Percentiles rank a stretch among this genome's conserved stretches.
Conservation (phyloP, 805 yeast genomes). For the Priceomyces medius region DNA sequence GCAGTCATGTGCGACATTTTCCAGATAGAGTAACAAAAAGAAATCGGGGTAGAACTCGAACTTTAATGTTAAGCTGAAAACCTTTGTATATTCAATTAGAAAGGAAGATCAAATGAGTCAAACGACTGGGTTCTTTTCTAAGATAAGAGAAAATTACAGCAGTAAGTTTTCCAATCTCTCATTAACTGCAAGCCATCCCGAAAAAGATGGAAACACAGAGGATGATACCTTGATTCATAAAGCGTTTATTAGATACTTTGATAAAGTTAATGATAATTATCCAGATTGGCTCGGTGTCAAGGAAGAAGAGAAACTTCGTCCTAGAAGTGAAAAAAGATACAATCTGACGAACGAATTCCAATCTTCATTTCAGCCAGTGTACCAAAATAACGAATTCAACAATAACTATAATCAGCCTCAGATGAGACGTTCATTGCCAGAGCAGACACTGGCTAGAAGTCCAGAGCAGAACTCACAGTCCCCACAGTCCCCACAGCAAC, state of each 20-base stretch:
- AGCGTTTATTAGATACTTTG: slow-evolving; percentile 42
- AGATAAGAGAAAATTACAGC: slow-evolving; percentile 37
- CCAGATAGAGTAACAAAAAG: too few species aligned
- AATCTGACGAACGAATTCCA: slow-evolving; percentile 9
- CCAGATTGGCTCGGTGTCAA: slow-evolving; percentile 46
- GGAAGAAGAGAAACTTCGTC: slow-evolving; percentile 5
- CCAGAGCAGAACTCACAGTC: slow-evolving; percentile 3
- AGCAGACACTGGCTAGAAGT: slow-evolving; percentile 5
- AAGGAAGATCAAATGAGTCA: background rate
- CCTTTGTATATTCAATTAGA: background rate
- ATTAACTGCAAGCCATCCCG: slow-evolving; percentile 25
- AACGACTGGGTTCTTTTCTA: slow-evolving; percentile 26
- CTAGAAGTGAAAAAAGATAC: slow-evolving; percentile 1
- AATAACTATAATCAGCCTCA: slow-evolving; percentile 11
- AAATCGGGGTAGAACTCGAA: too few species aligned
- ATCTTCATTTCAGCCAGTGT: slow-evolving; percentile 26
- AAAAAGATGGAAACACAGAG: slow-evolving; percentile 38
- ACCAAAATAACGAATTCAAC: slow-evolving; percentile 17
- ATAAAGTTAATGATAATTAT: slow-evolving; percentile 28
- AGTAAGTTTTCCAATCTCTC: slow-evolving; percentile 38
- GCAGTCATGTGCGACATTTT: too few species aligned
- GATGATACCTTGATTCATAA: slow-evolving; percentile 43
- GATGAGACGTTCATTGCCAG: slow-evolving; percentile 2
- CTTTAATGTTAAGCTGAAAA: too few species aligned
- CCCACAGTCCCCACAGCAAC: slow-evolving; percentile 3